Conservation (phyloP, 75 land plant genomes). For the Sequoiadendron giganteum region DNA sequence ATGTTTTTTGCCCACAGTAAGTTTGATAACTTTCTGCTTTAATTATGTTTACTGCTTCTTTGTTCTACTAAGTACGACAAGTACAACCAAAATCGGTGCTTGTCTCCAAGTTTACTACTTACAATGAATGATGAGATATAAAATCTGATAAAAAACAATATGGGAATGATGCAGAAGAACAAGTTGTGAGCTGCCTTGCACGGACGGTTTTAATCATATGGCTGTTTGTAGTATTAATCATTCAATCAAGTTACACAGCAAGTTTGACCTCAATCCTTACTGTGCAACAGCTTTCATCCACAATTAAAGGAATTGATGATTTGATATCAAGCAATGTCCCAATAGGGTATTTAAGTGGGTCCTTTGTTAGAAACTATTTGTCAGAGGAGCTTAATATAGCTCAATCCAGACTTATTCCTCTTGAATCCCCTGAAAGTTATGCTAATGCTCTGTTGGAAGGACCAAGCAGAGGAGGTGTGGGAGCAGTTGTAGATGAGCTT, state of each 20-base stretch:
- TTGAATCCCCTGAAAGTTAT: constrained; percentile 38
- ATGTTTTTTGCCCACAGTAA: constrained; percentile 82
- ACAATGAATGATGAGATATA: constrained; percentile 1
- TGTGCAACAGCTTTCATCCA: constrained; percentile 56
- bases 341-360: constrained; percentile 60
- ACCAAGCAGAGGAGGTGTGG: constrained; percentile 50
- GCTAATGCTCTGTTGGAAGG: constrained; percentile 37
- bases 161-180: constrained; percentile 2
- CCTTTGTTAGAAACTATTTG: constrained; percentile 46
- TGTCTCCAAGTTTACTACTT: neutral
- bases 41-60: neutral
- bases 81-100: neutral
- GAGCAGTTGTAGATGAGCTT: constrained; percentile 64
- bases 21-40: constrained; percentile 15
- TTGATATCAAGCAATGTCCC: constrained; percentile 35
- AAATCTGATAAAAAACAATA: constrained; percentile 43
- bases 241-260: constrained; percentile 55
- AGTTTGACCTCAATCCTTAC: constrained; percentile 50
- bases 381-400: constrained; percentile 28
- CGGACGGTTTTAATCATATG: constrained; percentile 53
- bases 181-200: constrained; percentile 11
- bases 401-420: constrained; percentile 26
- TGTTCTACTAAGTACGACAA: neutral
- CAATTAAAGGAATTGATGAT: constrained; percentile 42
- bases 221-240: constrained; percentile 58